Evolutionary conservation across 106 monocot species (phyloP).

Genomic region (Platanthera zijinensis): DNA sequence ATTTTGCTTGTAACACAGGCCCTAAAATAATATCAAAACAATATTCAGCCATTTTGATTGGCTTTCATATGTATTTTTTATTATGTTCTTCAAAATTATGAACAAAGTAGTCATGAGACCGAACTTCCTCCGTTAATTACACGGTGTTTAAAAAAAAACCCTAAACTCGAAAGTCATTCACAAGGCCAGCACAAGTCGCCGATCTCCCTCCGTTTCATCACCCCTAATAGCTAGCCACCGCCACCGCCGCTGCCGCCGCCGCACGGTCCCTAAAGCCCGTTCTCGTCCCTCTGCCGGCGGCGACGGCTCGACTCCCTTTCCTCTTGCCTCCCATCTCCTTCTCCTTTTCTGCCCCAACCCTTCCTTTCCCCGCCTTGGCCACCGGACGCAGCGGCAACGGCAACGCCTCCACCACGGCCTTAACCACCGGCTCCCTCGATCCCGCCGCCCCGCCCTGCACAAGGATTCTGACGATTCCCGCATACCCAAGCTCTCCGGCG

Average conservation of each 20-base stretch:
- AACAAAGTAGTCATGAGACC: too few relatives aligned
- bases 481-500: conserved; percentile 27
- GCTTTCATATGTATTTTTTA: too few relatives aligned
- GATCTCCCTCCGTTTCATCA: neutral
- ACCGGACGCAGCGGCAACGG: neutral
- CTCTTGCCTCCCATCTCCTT: neutral
- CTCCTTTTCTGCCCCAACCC: neutral
- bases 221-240: neutral
- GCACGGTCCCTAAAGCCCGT: neutral
- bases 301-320: neutral
- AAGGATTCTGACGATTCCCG: conserved; percentile 22
- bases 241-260: conserved; percentile 10
- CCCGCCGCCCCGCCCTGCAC: conserved; percentile 10
- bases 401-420: neutral
- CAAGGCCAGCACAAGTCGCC: neutral
- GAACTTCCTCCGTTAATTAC: neutral
- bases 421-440: neutral
- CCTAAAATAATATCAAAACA: too few relatives aligned
- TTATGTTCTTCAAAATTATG: too few relatives aligned
- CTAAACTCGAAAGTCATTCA: neutral
- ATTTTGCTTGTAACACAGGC: too few relatives aligned
- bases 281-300: conserved; percentile 1
- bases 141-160: neutral
- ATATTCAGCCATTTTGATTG: too few relatives aligned
- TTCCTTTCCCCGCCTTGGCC: neutral